Evolutionary conservation across 176 grass and related monocot genomes (phyloP).

Genomic region (Cymbopogon citratus): DNA sequence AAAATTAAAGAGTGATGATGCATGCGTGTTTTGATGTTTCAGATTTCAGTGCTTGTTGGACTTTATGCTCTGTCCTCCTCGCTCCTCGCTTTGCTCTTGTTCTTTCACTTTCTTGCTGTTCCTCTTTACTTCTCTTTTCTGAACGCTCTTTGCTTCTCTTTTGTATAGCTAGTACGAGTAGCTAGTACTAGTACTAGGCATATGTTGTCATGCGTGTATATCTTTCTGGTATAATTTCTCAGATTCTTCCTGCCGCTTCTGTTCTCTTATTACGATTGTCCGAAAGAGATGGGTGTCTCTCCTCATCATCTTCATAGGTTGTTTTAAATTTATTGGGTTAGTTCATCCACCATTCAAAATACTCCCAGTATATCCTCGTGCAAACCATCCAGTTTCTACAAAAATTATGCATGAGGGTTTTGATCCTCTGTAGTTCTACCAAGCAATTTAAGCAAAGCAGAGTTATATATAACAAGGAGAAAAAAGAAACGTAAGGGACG

Average conservation of each 20-base stretch:
- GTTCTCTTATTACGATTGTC: slow-evolving; percentile 9
- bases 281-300: neutral
- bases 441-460: neutral
- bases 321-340: neutral
- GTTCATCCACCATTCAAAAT: neutral
- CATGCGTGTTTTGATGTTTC: too few species aligned
- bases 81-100: neutral
- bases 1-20: neutral
- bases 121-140: neutral
- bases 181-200: neutral
- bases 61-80: neutral
- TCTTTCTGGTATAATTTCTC: slow-evolving; percentile 7
- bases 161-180: neutral
- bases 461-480: neutral
- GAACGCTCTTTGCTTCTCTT: neutral
- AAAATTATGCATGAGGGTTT: neutral
- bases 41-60: slow-evolving; percentile 28
- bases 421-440: neutral
- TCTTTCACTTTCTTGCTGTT: neutral
- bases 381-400: neutral
- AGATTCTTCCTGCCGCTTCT: slow-evolving; percentile 11
- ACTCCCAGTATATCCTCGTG: neutral
- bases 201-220: neutral
- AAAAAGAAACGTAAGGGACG: neutral
- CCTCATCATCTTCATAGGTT: neutral